Evolutionary conservation across 176 grass and related monocot genomes (phyloP).

Genomic region (Bromus sterilis): DNA sequence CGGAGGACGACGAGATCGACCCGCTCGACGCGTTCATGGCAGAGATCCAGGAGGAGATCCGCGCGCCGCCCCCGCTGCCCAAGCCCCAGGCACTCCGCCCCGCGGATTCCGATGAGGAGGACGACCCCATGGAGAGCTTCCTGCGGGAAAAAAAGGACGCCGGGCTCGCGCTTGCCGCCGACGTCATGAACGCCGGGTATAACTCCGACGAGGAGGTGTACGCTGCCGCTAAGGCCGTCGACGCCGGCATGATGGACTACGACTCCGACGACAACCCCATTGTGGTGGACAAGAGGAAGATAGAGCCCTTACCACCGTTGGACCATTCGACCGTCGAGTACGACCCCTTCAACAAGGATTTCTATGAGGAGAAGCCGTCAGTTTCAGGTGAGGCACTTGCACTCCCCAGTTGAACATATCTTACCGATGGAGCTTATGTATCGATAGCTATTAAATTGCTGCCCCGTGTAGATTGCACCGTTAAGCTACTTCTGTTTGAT

Average conservation of each 20-base stretch:
- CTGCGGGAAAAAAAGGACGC: constrained; percentile 83
- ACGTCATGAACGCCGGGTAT: constrained; percentile 72
- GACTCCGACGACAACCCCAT: constrained; percentile 91
- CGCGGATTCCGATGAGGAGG: constrained; percentile 56
- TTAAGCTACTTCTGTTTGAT: neutral
- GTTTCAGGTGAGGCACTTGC: constrained; percentile 59
- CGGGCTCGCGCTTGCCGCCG: constrained; percentile 66
- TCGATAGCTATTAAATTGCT: neutral
- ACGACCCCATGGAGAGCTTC: constrained; percentile 91
- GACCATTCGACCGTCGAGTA: constrained; percentile 82
- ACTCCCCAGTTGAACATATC: neutral
- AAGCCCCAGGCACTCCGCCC: constrained; percentile 49
- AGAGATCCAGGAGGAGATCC: constrained; percentile 85
- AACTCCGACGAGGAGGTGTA: constrained; percentile 97
- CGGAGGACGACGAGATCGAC: constrained; percentile 62
- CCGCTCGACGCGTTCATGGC: constrained; percentile 97
- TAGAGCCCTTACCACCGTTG: constrained; percentile 76
- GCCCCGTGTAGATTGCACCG: neutral
- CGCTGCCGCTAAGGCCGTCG: constrained; percentile 89
- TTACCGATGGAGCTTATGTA: neutral
- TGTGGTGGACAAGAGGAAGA: constrained; percentile 91
- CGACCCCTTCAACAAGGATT: constrained; percentile 74
- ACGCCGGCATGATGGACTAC: constrained; percentile 87
- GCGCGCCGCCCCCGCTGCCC: constrained; percentile 41
- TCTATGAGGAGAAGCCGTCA: constrained; percentile 89